Evolutionary conservation across 2,329 filamentous ascomycete genomes (phyloP).

Genomic region (Penicillium nordicum): DNA sequence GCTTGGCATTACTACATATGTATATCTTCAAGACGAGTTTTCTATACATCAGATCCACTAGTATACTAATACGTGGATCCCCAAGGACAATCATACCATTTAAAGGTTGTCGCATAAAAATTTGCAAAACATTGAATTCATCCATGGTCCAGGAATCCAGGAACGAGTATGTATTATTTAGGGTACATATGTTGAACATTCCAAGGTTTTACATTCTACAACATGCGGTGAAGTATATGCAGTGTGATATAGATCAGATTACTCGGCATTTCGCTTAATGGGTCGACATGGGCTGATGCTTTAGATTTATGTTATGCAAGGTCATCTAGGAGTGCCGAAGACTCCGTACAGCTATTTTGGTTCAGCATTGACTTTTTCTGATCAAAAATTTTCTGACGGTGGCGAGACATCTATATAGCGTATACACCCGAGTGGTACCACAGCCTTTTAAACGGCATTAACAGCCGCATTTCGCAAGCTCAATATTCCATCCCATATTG

Average conservation of each 20-base stretch:
- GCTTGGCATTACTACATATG: not conserved
- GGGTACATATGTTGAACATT: too few species aligned
- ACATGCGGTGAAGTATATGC: not conserved
- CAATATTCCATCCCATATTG: not conserved
- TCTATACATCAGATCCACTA: not conserved
- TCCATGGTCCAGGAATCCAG: not conserved
- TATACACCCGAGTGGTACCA: conserved; percentile 3
- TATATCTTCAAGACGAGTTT: not conserved
- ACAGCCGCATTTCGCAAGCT: not conserved
- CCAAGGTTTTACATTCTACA: not conserved
- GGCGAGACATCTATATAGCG: conserved; percentile 3
- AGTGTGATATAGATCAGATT: conserved; percentile 3
- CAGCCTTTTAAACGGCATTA: not conserved
- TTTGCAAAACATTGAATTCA: not conserved
- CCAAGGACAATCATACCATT: not conserved
- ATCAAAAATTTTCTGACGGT: conserved; percentile 3
- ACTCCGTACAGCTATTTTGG: not conserved
- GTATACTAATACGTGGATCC: not conserved
- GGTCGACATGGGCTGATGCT: conserved; percentile 3
- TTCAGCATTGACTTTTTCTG: not conserved
- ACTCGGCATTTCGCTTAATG: not conserved
- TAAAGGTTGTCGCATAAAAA: not conserved
- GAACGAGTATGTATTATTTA: not conserved
- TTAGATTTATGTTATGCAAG: not conserved
- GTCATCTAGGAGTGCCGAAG: not conserved